Percentiles rank a stretch among this genome's conserved stretches.
These are phyloP conservation scores for Mycena sp. DNA, from an alignment of 1,284 basidiomycete species.

Conservation along the genomic window DNA sequence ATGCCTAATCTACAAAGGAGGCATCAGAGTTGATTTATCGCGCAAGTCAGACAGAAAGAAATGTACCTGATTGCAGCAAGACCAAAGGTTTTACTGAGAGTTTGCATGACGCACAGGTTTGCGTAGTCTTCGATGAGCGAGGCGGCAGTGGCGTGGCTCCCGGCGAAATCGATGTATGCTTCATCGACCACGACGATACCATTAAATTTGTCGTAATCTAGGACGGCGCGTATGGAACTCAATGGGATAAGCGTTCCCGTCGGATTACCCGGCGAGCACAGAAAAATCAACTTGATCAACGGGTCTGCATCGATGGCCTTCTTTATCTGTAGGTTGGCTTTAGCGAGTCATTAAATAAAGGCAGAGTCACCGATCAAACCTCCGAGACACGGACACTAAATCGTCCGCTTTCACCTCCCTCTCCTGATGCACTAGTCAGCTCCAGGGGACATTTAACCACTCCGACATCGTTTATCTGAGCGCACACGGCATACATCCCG, in stretches of 20 bases:
- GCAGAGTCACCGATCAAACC: constrained; percentile 53
- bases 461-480: constrained; percentile 93
- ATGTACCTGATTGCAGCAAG: constrained; percentile 91
- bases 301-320: constrained; percentile 72
- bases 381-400: constrained; percentile 85
- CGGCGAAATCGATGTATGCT: constrained; percentile 96
- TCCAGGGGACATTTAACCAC: constrained; percentile 86
- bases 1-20: constrained; percentile 80
- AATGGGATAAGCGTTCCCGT: constrained; percentile 91
- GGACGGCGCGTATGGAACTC: constrained; percentile 71
- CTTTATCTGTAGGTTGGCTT: constrained; percentile 67
- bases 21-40: background rate
- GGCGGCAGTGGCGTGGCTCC: constrained; percentile 70
- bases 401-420: constrained; percentile 76
- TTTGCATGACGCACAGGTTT: constrained; percentile 95
- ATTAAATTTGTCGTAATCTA: constrained; percentile 86
- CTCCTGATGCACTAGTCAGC: constrained; percentile 62
- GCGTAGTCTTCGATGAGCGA: constrained; percentile 83
- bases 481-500: constrained; percentile 97
- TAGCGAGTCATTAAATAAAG: constrained; percentile 6
- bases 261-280: constrained; percentile 98
- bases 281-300: constrained; percentile 90
- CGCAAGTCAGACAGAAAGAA: background rate
- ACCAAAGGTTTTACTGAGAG: constrained; percentile 96
- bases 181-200: constrained; percentile 97